Conservation (phyloP, 2,329 filamentous ascomycete species). For the Aspergillus quadrilineatus region DNA sequence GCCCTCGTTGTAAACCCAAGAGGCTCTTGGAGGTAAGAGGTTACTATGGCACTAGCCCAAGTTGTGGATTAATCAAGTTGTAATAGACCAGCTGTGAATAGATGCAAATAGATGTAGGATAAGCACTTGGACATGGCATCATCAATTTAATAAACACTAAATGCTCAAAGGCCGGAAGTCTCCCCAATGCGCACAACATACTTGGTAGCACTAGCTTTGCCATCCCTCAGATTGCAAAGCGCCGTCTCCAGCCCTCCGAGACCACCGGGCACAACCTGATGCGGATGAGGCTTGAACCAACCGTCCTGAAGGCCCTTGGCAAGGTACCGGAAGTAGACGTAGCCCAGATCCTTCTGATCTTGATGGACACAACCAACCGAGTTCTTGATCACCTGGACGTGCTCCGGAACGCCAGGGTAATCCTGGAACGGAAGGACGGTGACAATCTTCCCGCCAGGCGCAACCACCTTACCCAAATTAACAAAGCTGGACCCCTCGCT, state of each 20-base stretch:
- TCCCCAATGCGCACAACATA: slow-evolving; percentile 55
- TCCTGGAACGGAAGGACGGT: slow-evolving; percentile 7
- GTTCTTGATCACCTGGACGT: slow-evolving; percentile 10
- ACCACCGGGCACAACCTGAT: slow-evolving; percentile 52
- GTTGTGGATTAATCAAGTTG: no score
- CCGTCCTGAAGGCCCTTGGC: slow-evolving; percentile 47
- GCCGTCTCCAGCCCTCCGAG: slow-evolving; percentile 54
- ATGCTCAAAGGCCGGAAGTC: slow-evolving; percentile 29
- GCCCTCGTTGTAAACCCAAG: no score
- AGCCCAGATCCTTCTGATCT: slow-evolving; percentile 34
- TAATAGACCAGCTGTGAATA: no score
- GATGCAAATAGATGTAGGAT: no score
- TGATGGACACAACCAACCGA: slow-evolving; percentile 6
- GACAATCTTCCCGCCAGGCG: slow-evolving; percentile 17
- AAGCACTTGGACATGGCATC: no score
- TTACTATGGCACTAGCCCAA: no score
- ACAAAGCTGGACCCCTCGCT: slow-evolving; percentile 15
- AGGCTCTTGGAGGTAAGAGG: no score
- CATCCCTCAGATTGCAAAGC: slow-evolving; percentile 56
- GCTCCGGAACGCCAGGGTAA: slow-evolving; percentile 2
- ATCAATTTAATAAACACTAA: neutral
- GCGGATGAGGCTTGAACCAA: slow-evolving; percentile 50
- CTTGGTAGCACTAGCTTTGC: slow-evolving; percentile 63
- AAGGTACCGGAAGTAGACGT: slow-evolving; percentile 47
- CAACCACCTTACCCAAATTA: slow-evolving; percentile 9